Base-by-base conservation (phyloP, 2,329 filamentous ascomycete genomes). In the Diaporthe sp. region DNA sequence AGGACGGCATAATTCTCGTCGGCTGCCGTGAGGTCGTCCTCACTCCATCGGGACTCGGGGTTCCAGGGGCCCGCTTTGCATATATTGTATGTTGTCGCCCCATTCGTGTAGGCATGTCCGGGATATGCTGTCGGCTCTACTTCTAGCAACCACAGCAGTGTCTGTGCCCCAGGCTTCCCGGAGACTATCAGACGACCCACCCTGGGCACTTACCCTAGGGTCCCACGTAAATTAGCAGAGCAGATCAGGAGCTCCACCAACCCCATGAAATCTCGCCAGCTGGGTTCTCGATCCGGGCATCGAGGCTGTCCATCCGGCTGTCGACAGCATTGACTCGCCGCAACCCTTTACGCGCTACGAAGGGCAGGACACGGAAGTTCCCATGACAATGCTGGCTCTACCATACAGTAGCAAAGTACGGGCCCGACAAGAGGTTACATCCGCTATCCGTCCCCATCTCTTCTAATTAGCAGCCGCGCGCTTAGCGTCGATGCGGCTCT, bases 251-350 rank as follows among this genome's bases (percentile, higher is more conserved):
- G 49, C 31, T 39, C 65, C 47, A 53, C 47, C 22, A 39, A 68
- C 65, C 65, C 65, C 65, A 68, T 68, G 65, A 39, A 68, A 53
- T 68, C 47, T 68, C 65, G 47, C 65, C 65, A 53, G 34, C 31
- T 53, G 53, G 31, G n/a, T 68, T 53, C 31, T 68, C 34, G 65
- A 68, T 53, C 47, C 34, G 47, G 34, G 2, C 31, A 17, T 34
- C 44, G 65, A 68, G 65, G 25, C 25, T n/a, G 31, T 15, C 47
- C 47, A 39, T 51, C 65, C 13, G 47, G 13, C 28, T 39, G 9
- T 37, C 65, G 34, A 39, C 22, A 53, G 12, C 2, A 25, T 68
- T 68, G 47, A 39, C 47, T 28, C 49, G 65, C 39, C 65, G 22
- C 31, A 53, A 53, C 3, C 22, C 0, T 28, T 28, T 17, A 37